A percentile compares a stretch with the other conserved stretches of the same genome.
phyloP scores from a whole-genome alignment of 306 rosid species.

The Gleditsia sinensis region DNA sequence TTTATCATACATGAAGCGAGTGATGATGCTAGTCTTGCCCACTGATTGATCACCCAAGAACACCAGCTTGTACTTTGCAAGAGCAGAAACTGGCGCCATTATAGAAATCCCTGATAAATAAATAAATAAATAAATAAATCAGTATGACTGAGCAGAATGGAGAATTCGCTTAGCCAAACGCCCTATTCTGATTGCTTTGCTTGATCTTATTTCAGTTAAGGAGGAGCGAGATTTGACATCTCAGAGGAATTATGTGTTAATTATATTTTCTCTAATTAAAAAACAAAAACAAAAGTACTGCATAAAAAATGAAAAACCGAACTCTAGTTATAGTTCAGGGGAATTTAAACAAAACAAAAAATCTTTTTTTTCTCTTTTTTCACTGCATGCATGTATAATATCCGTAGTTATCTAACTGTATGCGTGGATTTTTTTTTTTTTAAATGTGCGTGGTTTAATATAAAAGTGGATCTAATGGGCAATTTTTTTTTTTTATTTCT shows the following conservation, averaged over 20 bases:
- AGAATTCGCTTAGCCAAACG: background rate
- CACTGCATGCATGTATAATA: too few relatives aligned
- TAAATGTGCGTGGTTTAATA: background rate
- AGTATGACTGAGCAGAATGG: background rate
- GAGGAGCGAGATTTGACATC: background rate
- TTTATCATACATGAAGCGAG: conserved; percentile 57
- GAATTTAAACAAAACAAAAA: too few relatives aligned
- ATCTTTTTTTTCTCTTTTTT: background rate
- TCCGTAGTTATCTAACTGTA: conserved; percentile 15
- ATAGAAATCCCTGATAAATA: background rate
- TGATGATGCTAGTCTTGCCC: conserved; percentile 57
- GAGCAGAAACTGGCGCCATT: conserved; percentile 57
- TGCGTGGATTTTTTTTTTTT: background rate
- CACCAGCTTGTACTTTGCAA: conserved; percentile 56
- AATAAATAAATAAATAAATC: too few relatives aligned
- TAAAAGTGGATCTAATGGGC: background rate
- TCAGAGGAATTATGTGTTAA: background rate
- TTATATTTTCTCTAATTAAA: background rate
- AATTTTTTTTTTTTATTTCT: too few relatives aligned
- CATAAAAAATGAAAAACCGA: too few relatives aligned
- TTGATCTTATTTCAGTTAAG: background rate
- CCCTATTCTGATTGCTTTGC: background rate
- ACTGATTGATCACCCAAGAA: conserved; percentile 55
- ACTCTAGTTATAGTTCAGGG: too few relatives aligned
- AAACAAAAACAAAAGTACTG: too few relatives aligned